These are phyloP conservation scores for Cubamyces sp. DNA, from an alignment of 768 basidiomycete species.

Conservation along the genomic window DNA sequence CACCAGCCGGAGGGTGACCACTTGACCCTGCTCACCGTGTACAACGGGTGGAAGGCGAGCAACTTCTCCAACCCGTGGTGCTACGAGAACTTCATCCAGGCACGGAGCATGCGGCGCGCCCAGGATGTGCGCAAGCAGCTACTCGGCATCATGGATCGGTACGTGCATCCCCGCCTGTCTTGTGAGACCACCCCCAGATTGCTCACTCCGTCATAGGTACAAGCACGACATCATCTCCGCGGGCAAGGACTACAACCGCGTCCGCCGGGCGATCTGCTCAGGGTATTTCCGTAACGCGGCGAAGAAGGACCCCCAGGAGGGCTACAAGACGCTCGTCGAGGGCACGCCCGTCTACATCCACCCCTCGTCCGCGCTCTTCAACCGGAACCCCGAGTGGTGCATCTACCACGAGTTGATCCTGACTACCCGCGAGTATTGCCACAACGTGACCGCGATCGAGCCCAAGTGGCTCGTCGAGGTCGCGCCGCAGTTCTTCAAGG, in stretches of 20 bases:
- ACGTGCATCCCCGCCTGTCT: conserved; percentile 34
- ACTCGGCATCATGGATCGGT: conserved; percentile 98
- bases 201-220: conserved; percentile 56
- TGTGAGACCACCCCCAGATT: background rate
- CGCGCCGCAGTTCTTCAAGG: conserved; percentile 98
- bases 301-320: conserved; percentile 97
- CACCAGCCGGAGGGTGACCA: conserved; percentile 99
- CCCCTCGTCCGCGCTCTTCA: conserved; percentile 95
- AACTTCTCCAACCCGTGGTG: conserved; percentile 99
- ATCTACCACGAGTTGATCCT: conserved; percentile 95
- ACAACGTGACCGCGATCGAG: conserved; percentile 93
- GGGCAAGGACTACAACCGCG: conserved; percentile 89
- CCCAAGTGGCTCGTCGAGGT: conserved; percentile 99
- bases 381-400: conserved; percentile 94
- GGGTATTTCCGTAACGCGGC: conserved; percentile 98
- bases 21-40: conserved; percentile 88
- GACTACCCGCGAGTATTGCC: conserved; percentile 94
- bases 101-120: conserved; percentile 93
- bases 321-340: conserved; percentile 97
- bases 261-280: conserved; percentile 94
- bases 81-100: conserved; percentile 98
- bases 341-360: conserved; percentile 99
- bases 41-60: conserved; percentile 97
- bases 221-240: conserved; percentile 96
- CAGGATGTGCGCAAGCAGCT: conserved; percentile 98